phyloP scores from a whole-genome alignment of 257 asterid genomes.

The Hygrophila difformis region DNA sequence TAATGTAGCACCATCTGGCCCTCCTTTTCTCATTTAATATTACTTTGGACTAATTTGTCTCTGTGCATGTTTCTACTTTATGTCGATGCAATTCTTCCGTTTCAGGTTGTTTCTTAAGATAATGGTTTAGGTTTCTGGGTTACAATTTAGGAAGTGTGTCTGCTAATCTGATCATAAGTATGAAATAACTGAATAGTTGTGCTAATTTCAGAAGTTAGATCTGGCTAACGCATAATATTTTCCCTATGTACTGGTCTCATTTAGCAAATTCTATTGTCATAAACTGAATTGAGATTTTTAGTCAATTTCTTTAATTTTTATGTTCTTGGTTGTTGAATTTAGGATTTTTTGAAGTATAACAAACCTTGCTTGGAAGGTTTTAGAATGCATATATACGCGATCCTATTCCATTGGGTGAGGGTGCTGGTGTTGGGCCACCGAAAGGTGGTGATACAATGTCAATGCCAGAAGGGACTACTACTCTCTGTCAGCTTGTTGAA shows the following conservation, averaged over 20 bases:
- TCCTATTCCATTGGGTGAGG: slow-evolving; percentile 87
- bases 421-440: slow-evolving; percentile 81
- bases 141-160: not conserved
- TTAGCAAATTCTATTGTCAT: not conserved
- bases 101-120: not conserved
- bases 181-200: slow-evolving; percentile 5
- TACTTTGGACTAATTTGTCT: too few relatives aligned
- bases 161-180: not conserved
- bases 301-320: slow-evolving; percentile 11
- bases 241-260: not conserved
- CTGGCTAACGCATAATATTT: not conserved
- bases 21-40: too few relatives aligned
- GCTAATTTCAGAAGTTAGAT: slow-evolving; percentile 8
- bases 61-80: too few relatives aligned
- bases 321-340: slow-evolving; percentile 17
- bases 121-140: not conserved
- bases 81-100: not conserved
- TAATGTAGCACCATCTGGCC: too few relatives aligned
- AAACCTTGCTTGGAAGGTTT: slow-evolving; percentile 43
- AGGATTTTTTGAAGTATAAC: slow-evolving; percentile 84
- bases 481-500: slow-evolving; percentile 67
- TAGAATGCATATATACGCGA: slow-evolving; percentile 59
- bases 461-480: slow-evolving; percentile 57
- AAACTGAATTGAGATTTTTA: not conserved
- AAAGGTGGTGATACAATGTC: slow-evolving; percentile 56